A percentile compares a stretch with the other conserved stretches of the same genome.
Conservation (phyloP, 176 grass and related monocot species). For the Oryza meyeriana region DNA sequence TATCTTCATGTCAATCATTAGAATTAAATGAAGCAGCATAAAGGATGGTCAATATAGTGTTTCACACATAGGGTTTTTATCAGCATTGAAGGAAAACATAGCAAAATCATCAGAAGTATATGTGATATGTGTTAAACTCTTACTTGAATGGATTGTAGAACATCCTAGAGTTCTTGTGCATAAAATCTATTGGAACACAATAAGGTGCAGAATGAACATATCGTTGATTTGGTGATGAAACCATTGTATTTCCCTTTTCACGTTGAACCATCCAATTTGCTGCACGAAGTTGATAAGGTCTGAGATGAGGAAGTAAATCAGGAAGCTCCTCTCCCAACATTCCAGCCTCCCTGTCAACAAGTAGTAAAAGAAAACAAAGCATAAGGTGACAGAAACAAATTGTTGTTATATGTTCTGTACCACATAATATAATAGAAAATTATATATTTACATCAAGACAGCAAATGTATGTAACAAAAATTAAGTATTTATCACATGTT, state of each 20-base stretch:
- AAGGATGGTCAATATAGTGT: not conserved
- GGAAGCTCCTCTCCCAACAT: conserved; percentile 61
- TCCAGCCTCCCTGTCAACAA: conserved; percentile 38
- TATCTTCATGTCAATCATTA: conserved; percentile 13
- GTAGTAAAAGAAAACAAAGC: conserved; percentile 23
- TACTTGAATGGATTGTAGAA: conserved; percentile 99
- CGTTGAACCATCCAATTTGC: conserved; percentile 92
- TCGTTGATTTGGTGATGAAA: conserved; percentile 24
- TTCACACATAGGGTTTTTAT: not conserved
- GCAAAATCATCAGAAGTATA: not conserved
- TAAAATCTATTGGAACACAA: conserved; percentile 70
- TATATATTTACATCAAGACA: not conserved
- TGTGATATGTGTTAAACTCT: conserved; percentile 20
- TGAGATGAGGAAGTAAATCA: conserved; percentile 78
- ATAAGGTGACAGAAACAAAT: conserved; percentile 22
- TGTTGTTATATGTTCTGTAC: not conserved
- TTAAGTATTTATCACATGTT: not conserved
- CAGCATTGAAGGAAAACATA: conserved; percentile 11
- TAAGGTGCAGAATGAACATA: conserved; percentile 57
- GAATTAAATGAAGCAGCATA: not conserved
- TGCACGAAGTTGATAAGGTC: conserved; percentile 88
- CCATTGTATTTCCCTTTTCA: conserved; percentile 49
- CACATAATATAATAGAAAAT: not conserved
- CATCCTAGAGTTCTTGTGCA: conserved; percentile 71
- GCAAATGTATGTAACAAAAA: conserved; percentile 12